phyloP scores from a whole-genome alignment of 129 eudicot genomes.

The Flaveria linearis region DNA sequence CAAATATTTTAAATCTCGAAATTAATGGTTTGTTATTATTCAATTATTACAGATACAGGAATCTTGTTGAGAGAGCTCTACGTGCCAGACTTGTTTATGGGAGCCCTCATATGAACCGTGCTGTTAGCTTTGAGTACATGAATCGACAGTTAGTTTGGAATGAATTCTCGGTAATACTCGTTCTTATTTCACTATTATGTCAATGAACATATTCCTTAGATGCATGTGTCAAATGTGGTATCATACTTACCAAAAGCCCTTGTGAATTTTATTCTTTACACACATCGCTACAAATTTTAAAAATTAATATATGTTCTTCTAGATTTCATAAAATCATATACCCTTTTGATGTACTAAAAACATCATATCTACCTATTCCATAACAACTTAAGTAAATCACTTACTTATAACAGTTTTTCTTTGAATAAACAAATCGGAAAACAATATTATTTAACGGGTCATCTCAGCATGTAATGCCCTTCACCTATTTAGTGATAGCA shows the following conservation, averaged over 20 bases:
- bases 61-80: constrained; percentile 84
- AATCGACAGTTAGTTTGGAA: constrained; percentile 99
- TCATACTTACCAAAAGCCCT: neutral
- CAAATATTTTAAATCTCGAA: neutral
- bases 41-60: constrained; percentile 66
- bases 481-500: no score
- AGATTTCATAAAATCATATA: neutral
- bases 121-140: constrained; percentile 99
- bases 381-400: neutral
- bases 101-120: constrained; percentile 93
- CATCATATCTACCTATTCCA: neutral
- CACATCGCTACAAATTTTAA: no score
- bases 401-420: neutral
- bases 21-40: constrained; percentile 4
- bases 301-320: neutral
- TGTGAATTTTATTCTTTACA: neutral
- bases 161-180: constrained; percentile 83
- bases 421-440: no score
- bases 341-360: neutral
- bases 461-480: no score
- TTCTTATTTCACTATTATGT: constrained; percentile 6
- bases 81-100: constrained; percentile 93
- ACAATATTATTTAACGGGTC: no score
- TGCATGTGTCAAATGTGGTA: neutral
- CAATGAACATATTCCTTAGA: neutral